Base-by-base conservation (phyloP, 1,284 basidiomycete genomes). In the Pholiota adiposa region DNA sequence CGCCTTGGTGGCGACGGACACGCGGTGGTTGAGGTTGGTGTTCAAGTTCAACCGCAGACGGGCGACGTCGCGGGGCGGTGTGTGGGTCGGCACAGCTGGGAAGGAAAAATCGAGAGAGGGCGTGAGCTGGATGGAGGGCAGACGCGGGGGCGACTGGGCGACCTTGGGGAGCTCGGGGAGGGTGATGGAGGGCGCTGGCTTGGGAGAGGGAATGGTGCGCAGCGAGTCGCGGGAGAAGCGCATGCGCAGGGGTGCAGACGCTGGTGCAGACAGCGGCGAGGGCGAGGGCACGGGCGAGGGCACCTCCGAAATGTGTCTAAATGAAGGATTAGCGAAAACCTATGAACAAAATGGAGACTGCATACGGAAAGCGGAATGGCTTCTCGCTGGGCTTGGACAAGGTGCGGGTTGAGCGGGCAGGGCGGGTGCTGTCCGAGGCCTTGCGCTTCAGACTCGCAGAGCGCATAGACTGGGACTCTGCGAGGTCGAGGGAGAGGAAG, bases 401-500 rank as follows among this genome's bases (percentile, higher is more conserved):
- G 12, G 70, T 64, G 36, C 69, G 70, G 52, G 72, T 69, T 0
- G 69, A 57, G 38, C 59, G 59, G 25, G 49, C 19, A 11, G 50
- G 27, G 36, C 40, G 25, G 27, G 63, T 56, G 19, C 36, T 40
- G 40, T 71, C 56, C 44, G 74, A 73, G 43, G 73, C 66, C 59
- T 76, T 81, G 60, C 79, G 75, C 49, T 74, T 75, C 36, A 81
- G 72, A 56, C 77, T 78, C 56, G 77, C 78, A 0, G 79, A 75
- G 33, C 78, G 77, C 61, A 78, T 70, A 0, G 79, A 80, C 62
- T 77, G 76, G 43, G 78, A 79, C 70, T 87, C 85, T 46, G 87
- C 87, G 8, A 89, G 80, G 67, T 86, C 84, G 49, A 86, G 77
- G 40, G 80, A 85, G 36, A 86, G 75, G 64, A 87, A 87, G 1